phyloP scores from a whole-genome alignment of 192 early-diverging fungal genomes.

The Chytriomyces sp. region DNA sequence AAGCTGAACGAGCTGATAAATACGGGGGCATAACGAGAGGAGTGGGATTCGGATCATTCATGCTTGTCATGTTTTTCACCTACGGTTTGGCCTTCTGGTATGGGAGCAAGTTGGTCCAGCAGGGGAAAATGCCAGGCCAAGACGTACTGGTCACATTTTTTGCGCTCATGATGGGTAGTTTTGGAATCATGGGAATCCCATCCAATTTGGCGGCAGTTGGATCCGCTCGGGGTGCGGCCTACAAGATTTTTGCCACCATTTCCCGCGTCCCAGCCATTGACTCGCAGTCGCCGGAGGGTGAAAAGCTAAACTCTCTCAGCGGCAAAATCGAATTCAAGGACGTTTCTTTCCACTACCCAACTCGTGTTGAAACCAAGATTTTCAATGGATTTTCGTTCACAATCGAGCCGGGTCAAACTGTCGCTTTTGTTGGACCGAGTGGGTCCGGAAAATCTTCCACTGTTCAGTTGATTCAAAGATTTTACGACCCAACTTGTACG shows the following conservation, averaged over 20 bases:
- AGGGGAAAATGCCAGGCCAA: constrained; percentile 51
- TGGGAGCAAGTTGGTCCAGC: constrained; percentile 63
- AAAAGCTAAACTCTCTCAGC: constrained; percentile 38
- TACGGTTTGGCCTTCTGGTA: constrained; percentile 90
- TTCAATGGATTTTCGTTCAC: constrained; percentile 60
- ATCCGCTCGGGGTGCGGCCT: constrained; percentile 54
- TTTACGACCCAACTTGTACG: constrained; percentile 49
- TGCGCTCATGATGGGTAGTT: constrained; percentile 52
- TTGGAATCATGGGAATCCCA: constrained; percentile 48
- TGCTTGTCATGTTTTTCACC: constrained; percentile 74
- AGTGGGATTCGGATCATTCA: constrained; percentile 74
- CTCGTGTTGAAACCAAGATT: constrained; percentile 63
- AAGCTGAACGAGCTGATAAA: constrained; percentile 68
- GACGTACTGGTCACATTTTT: constrained; percentile 57
- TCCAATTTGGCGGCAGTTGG: constrained; percentile 49
- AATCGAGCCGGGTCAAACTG: constrained; percentile 70
- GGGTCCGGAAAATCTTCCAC: constrained; percentile 77
- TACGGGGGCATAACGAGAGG: constrained; percentile 65
- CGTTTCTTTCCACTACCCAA: constrained; percentile 64
- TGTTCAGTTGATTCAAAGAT: constrained; percentile 65
- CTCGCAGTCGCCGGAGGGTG: constrained; percentile 34
- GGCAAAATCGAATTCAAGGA: constrained; percentile 58
- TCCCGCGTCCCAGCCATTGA: constrained; percentile 56
- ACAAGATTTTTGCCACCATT: constrained; percentile 57
- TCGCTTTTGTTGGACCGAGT: constrained; percentile 85